phyloP scores from a whole-genome alignment of 164 flowering plant species.

The Stephania cephalantha region DNA sequence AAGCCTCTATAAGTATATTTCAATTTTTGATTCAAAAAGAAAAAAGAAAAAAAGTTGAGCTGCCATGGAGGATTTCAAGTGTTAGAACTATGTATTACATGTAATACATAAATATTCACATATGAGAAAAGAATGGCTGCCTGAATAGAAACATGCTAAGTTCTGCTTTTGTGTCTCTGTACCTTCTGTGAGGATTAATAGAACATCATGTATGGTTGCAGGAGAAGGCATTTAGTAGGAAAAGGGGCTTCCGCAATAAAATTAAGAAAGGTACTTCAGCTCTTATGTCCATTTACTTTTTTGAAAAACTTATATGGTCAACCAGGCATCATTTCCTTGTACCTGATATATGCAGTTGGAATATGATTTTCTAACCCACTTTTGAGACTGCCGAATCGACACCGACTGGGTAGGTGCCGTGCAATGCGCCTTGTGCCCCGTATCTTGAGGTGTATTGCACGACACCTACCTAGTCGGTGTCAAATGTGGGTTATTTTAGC shows the following conservation, averaged over 20 bases:
- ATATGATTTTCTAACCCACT: too few species aligned
- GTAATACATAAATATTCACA: neutral
- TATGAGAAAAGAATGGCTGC: neutral
- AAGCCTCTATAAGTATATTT: neutral
- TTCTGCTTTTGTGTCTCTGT: neutral
- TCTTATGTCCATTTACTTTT: neutral
- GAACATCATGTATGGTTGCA: constrained; percentile 27
- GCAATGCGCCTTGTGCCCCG: too few species aligned
- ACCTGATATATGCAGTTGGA: neutral
- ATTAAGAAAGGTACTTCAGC: constrained; percentile 56
- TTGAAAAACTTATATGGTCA: neutral
- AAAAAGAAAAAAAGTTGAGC: neutral
- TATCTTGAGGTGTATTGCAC: too few species aligned
- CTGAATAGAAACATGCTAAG: neutral
- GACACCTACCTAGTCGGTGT: too few species aligned
- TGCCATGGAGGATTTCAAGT: too few species aligned
- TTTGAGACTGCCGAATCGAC: too few species aligned
- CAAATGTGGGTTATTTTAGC: too few species aligned
- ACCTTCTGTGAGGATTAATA: neutral
- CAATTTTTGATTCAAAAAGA: neutral
- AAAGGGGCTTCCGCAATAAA: constrained; percentile 88
- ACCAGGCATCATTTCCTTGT: neutral
- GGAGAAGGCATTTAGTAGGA: constrained; percentile 95
- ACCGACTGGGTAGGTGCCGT: too few species aligned
- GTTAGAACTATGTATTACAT: neutral